A percentile compares a stretch with the other conserved stretches of the same genome.
Conservation (phyloP, 352 stramenopile genomes). For the Phytophthora rubi region DNA sequence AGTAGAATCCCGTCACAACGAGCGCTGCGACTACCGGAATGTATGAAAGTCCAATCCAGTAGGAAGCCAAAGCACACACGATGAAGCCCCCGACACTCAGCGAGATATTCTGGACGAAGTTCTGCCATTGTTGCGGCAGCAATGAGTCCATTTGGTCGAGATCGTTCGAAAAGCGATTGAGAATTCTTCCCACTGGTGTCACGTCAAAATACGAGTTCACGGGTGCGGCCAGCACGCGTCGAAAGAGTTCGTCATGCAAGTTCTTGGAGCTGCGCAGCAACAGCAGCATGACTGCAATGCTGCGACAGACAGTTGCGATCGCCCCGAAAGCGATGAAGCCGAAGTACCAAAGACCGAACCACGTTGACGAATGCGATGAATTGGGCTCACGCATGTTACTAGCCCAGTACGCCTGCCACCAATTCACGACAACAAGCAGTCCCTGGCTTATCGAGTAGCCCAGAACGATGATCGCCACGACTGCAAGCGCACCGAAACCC, state of each 20-base stretch:
- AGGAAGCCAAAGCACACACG: constrained; percentile 44
- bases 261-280: constrained; percentile 37
- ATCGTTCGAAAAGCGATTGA: constrained; percentile 66
- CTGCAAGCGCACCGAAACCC: constrained; percentile 26
- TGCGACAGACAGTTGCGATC: constrained; percentile 29
- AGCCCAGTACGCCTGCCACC: constrained; percentile 52
- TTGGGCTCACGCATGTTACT: constrained; percentile 25
- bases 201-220: constrained; percentile 63
- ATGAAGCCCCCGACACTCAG: constrained; percentile 47
- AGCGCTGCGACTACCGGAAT: constrained; percentile 58
- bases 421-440: constrained; percentile 41
- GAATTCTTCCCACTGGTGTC: constrained; percentile 56
- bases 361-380: constrained; percentile 12
- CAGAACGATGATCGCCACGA: constrained; percentile 18
- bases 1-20: constrained; percentile 73
- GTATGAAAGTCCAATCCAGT: constrained; percentile 55
- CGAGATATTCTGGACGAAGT: constrained; percentile 39
- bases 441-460: constrained; percentile 34
- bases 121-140: constrained; percentile 49
- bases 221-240: constrained; percentile 46
- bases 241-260: constrained; percentile 46
- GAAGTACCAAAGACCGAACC: constrained; percentile 47
- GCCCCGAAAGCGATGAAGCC: constrained; percentile 39
- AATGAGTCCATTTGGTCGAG: constrained; percentile 60
- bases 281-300: constrained; percentile 33